These are phyloP conservation scores for Podaxis mareebaensis DNA, from an alignment of 768 basidiomycete genomes.

Conservation along the genomic window DNA sequence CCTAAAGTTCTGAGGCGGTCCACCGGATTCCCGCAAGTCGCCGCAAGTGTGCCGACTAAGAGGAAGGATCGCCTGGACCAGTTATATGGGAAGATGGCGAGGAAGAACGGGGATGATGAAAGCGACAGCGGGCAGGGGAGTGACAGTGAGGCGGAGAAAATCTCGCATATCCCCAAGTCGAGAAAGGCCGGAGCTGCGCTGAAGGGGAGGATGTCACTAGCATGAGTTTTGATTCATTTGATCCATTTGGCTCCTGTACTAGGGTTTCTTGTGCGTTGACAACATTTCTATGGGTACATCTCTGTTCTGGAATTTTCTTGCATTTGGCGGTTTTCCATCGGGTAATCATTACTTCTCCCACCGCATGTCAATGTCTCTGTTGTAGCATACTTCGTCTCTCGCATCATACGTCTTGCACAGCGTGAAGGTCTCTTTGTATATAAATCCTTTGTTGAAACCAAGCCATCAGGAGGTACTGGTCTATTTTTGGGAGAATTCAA, in stretches of 20 bases:
- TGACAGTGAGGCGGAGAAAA: slow-evolving; percentile 31
- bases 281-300: not conserved
- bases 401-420: not conserved
- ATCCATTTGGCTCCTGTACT: not conserved
- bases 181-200: slow-evolving; percentile 48
- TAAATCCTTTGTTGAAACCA: too few relatives aligned
- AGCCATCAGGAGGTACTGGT: too few relatives aligned
- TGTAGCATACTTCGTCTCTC: not conserved
- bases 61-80: slow-evolving; percentile 31
- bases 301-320: not conserved
- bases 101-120: slow-evolving; percentile 36
- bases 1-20: slow-evolving; percentile 17
- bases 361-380: not conserved
- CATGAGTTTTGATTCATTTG: not conserved
- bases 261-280: too few relatives aligned
- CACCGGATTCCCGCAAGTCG: slow-evolving; percentile 26
- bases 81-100: slow-evolving; percentile 37
- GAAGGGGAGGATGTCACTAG: slow-evolving; percentile 6
- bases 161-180: slow-evolving; percentile 63
- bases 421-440: not conserved
- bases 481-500: too few relatives aligned
- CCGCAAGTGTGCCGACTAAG: slow-evolving; percentile 27
- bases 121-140: slow-evolving; percentile 49
- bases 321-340: too few relatives aligned
- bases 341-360: not conserved